These are phyloP conservation scores for Aegilops umbellulata DNA, from an alignment of 176 grass and related monocot species.

Conservation along the genomic window DNA sequence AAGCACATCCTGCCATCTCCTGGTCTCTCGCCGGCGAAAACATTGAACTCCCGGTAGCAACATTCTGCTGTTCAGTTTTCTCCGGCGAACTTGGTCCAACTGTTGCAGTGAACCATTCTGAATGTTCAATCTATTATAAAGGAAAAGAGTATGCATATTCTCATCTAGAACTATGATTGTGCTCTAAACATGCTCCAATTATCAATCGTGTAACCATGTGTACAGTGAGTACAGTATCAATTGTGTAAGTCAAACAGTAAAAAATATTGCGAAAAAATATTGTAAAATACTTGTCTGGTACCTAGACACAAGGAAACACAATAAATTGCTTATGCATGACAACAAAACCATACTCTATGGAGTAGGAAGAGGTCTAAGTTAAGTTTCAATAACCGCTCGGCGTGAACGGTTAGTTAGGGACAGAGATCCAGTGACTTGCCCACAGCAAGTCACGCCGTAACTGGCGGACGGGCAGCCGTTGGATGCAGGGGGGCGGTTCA, in stretches of 20 bases:
- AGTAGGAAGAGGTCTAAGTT: not conserved
- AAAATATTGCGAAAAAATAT: not conserved
- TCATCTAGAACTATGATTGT: not conserved
- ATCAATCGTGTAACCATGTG: not conserved
- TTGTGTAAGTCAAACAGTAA: not conserved
- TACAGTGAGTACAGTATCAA: not conserved
- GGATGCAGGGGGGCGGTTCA: no score
- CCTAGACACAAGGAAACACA: not conserved
- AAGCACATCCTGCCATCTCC: slow-evolving; percentile 12
- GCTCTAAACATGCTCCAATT: not conserved
- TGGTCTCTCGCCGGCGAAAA: slow-evolving; percentile 14
- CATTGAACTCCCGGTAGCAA: not conserved
- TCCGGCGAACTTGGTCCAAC: not conserved
- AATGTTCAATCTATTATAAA: not conserved
- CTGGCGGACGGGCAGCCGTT: no score
- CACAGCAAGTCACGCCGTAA: no score
- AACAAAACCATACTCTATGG: not conserved
- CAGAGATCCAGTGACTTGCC: no score
- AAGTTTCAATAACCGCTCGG: no score
- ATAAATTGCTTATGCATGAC: not conserved
- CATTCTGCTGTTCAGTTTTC: not conserved
- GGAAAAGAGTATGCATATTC: no score
- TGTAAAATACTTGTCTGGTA: not conserved
- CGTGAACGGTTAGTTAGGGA: no score
- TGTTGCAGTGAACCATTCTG: not conserved